Evolutionary conservation across 2,329 filamentous ascomycete genomes (phyloP).

Genomic region (Fonsecaea pedrosoi): DNA sequence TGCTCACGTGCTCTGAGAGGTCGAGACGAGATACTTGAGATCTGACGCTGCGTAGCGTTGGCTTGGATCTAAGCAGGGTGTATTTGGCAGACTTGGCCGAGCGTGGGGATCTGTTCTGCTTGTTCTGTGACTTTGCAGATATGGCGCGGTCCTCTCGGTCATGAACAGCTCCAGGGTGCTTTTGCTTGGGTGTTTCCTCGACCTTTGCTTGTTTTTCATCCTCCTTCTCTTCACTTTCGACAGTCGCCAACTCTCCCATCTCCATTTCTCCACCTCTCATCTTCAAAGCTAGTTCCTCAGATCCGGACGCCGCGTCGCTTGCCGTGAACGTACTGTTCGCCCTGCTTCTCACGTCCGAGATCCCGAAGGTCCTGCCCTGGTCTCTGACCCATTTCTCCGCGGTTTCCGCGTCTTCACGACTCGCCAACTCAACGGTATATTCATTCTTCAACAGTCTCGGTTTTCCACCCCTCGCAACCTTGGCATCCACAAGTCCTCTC

Average conservation of each 20-base stretch:
- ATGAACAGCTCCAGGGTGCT: neutral
- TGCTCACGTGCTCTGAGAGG: constrained; percentile 24
- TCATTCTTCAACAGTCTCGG: constrained; percentile 26
- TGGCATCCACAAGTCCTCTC: constrained; percentile 23
- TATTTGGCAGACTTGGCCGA: neutral
- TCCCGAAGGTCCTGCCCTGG: constrained; percentile 8
- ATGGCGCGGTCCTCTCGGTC: neutral
- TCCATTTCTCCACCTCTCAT: constrained; percentile 13
- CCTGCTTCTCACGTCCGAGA: constrained; percentile 6
- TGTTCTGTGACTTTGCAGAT: neutral
- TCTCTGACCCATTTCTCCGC: constrained; percentile 21
- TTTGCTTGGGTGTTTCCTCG: neutral
- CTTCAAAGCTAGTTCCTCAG: neutral
- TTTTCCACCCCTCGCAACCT: constrained; percentile 27
- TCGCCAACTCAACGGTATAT: constrained; percentile 35
- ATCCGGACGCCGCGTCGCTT: neutral
- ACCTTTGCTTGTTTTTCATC: neutral
- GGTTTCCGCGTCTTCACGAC: constrained; percentile 27
- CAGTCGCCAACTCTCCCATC: too few species aligned
- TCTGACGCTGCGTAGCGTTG: constrained; percentile 11
- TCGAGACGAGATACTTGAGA: constrained; percentile 15
- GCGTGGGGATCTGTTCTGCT: neutral
- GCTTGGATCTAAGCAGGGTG: neutral
- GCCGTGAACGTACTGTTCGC: constrained; percentile 3
- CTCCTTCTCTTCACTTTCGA: neutral